These are phyloP conservation scores for Rhodotorula sp. DNA, from an alignment of 1,284 basidiomycete genomes.

Conservation along the genomic window DNA sequence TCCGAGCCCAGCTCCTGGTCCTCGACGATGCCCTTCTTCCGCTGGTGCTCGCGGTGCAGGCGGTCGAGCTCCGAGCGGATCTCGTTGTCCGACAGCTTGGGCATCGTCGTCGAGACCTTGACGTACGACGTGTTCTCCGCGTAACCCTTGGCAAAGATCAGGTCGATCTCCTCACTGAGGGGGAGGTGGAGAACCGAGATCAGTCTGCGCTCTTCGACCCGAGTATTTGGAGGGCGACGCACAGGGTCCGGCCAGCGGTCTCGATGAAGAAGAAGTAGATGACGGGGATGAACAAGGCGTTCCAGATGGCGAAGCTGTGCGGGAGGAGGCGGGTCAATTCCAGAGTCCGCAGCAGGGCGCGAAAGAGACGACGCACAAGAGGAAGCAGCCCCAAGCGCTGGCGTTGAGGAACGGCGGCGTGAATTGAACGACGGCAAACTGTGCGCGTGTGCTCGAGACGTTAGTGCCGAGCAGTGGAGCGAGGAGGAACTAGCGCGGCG, in stretches of 20 bases:
- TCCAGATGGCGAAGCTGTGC: conserved; percentile 10
- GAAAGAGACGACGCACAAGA: conserved; percentile 34
- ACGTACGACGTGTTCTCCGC: conserved; percentile 42
- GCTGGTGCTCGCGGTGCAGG: conserved; percentile 23
- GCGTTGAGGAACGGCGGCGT: conserved; percentile 42
- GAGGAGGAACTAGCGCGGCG: not conserved
- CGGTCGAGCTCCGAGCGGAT: conserved; percentile 43
- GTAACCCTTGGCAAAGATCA: conserved; percentile 45
- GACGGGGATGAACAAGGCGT: conserved; percentile 41
- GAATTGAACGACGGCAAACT: conserved; percentile 41
- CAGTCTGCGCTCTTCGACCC: not conserved
- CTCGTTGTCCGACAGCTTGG: conserved; percentile 29
- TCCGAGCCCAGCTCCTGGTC: not conserved
- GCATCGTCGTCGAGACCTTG: conserved; percentile 39
- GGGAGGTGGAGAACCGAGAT: conserved; percentile 10
- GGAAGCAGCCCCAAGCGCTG: conserved; percentile 36
- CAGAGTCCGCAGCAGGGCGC: too few species aligned
- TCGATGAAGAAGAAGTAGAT: conserved; percentile 23
- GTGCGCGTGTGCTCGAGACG: not conserved
- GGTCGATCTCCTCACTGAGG: conserved; percentile 43
- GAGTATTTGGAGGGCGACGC: conserved; percentile 19
- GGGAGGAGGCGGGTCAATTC: too few species aligned
- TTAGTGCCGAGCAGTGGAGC: too few species aligned
- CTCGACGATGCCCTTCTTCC: conserved; percentile 16
- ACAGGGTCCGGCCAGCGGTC: conserved; percentile 1